Conservation (phyloP, 768 basidiomycete genomes). For the Lentinula edodes region DNA sequence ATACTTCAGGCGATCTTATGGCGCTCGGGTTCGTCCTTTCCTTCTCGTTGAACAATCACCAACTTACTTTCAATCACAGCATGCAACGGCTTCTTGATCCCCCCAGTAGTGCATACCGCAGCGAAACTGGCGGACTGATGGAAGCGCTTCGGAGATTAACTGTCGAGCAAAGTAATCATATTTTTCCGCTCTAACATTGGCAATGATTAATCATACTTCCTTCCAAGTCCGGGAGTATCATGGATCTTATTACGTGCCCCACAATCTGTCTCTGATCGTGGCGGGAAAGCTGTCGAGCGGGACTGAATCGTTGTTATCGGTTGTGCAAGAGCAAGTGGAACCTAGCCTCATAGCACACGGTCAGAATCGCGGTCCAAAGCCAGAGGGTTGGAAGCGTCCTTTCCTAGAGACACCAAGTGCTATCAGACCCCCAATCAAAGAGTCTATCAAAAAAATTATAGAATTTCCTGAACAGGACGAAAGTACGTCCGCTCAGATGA, state of each 20-base stretch:
- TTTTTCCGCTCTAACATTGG: slow-evolving; percentile 2
- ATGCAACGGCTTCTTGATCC: slow-evolving; percentile 80
- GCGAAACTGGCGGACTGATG: slow-evolving; percentile 97
- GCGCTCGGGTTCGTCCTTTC: slow-evolving; percentile 59
- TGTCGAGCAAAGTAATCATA: slow-evolving; percentile 75
- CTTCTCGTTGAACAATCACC: background rate
- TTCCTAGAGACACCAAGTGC: slow-evolving; percentile 87
- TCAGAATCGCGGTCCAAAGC: slow-evolving; percentile 64
- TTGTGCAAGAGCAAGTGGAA: slow-evolving; percentile 80
- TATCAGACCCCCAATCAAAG: slow-evolving; percentile 41
- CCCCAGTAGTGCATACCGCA: slow-evolving; percentile 80
- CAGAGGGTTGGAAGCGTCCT: slow-evolving; percentile 86
- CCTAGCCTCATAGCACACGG: slow-evolving; percentile 73
- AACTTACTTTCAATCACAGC: slow-evolving; percentile 30
- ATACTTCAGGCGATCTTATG: slow-evolving; percentile 89
- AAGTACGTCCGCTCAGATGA: slow-evolving; percentile 32
- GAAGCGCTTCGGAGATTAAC: slow-evolving; percentile 80
- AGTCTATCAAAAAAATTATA: slow-evolving; percentile 56
- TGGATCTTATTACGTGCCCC: slow-evolving; percentile 83
- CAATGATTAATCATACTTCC: slow-evolving; percentile 2
- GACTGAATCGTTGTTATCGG: slow-evolving; percentile 68
- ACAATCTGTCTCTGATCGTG: slow-evolving; percentile 87
- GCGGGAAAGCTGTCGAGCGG: slow-evolving; percentile 80
- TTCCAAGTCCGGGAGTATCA: slow-evolving; percentile 83
- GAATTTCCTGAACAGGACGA: slow-evolving; percentile 98